Conservation (phyloP, 352 stramenopile genomes). For the Phytophthora vignae region DNA sequence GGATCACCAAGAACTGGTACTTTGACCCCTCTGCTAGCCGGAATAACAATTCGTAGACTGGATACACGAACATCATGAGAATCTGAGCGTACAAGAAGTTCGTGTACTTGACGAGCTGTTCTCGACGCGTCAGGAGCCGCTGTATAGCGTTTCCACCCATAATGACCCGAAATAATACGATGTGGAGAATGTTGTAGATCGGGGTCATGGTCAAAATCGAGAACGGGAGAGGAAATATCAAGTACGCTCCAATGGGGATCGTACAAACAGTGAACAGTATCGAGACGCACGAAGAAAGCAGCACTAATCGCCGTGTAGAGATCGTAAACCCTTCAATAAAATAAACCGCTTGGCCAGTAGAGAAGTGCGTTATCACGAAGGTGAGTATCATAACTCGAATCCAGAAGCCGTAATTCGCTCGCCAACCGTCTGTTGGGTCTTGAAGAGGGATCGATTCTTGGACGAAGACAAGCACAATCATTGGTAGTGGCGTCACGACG, state of each 20-base stretch:
- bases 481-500: conserved; percentile 15
- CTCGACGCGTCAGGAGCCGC: neutral
- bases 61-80: conserved; percentile 32
- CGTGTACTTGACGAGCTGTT: conserved; percentile 23
- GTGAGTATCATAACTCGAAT: conserved; percentile 7
- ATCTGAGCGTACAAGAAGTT: conserved; percentile 17
- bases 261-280: conserved; percentile 1
- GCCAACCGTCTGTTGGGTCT: conserved; percentile 18
- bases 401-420: conserved; percentile 32
- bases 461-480: conserved; percentile 13
- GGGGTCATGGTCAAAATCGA: conserved; percentile 20
- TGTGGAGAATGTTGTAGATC: conserved; percentile 28
- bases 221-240: conserved; percentile 24
- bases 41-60: conserved; percentile 27
- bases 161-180: conserved; percentile 22
- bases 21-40: conserved; percentile 4
- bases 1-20: conserved; percentile 14
- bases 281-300: conserved; percentile 9
- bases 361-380: neutral
- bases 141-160: conserved; percentile 7
- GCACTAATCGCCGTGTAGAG: conserved; percentile 1
- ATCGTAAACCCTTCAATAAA: conserved; percentile 14
- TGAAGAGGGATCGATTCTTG: conserved; percentile 31
- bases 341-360: neutral
- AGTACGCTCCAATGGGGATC: conserved; percentile 10